Evolutionary conservation across 768 basidiomycete genomes (phyloP).

Genomic region (Boletus bicolor): DNA sequence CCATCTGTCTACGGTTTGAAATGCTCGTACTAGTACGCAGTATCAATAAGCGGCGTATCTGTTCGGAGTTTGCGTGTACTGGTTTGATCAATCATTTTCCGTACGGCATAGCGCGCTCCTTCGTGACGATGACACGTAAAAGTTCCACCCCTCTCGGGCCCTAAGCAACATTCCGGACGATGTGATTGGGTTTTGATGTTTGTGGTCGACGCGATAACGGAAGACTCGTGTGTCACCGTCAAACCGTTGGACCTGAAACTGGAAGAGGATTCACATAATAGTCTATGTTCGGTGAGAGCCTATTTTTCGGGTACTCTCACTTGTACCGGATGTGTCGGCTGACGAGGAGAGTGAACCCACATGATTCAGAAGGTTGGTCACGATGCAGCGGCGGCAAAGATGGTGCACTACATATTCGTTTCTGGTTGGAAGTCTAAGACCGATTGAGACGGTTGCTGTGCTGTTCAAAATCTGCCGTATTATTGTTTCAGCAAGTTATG

Average conservation of each 20-base stretch:
- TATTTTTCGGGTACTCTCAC: background rate
- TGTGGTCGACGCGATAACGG: background rate
- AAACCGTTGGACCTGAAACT: background rate
- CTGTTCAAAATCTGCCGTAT: constrained; percentile 14
- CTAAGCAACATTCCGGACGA: background rate
- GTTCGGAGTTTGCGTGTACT: constrained; percentile 4
- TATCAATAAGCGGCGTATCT: background rate
- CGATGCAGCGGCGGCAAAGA: background rate
- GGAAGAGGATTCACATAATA: background rate
- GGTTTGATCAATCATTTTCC: constrained; percentile 6
- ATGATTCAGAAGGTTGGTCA: background rate
- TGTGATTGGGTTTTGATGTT: background rate
- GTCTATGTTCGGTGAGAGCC: background rate
- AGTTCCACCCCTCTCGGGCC: constrained; percentile 5
- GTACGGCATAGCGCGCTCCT: constrained; percentile 9
- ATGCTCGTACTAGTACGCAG: background rate
- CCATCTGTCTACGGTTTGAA: background rate
- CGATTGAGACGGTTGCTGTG: constrained; percentile 12
- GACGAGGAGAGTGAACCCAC: background rate
- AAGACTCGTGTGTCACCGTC: background rate
- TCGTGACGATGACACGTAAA: constrained; percentile 22
- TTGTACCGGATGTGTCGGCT: background rate
- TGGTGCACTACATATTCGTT: background rate
- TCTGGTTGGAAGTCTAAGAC: background rate
- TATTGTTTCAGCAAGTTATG: constrained; percentile 19